These are phyloP conservation scores for Kwoniella sp. DNA, from an alignment of 768 basidiomycete genomes.

Conservation along the genomic window DNA sequence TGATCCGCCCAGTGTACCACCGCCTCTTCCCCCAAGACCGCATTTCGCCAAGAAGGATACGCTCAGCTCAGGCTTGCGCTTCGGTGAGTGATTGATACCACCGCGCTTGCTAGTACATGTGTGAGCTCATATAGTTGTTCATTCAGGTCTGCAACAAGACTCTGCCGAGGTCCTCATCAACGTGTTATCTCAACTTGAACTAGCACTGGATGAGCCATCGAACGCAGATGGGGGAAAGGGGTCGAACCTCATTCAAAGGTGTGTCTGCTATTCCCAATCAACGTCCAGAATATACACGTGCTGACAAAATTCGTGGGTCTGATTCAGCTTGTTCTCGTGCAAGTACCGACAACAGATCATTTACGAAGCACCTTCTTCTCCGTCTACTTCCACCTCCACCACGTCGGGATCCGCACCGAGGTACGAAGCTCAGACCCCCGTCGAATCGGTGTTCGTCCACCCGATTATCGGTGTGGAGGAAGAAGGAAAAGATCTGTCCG, in stretches of 20 bases:
- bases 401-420: conserved; percentile 1
- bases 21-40: conserved; percentile 43
- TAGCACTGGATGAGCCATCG: conserved; percentile 71
- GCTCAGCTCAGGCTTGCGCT: conserved; percentile 37
- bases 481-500: conserved; percentile 88
- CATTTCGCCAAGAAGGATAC: conserved; percentile 30
- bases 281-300: neutral
- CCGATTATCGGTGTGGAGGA: conserved; percentile 84
- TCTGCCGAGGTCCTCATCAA: conserved; percentile 99
- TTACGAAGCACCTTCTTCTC: conserved; percentile 31
- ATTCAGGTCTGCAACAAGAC: conserved; percentile 84
- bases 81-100: conserved; percentile 32
- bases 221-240: conserved; percentile 60
- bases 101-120: too few relatives aligned
- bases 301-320: neutral
- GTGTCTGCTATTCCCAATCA: conserved; percentile 7
- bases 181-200: conserved; percentile 97
- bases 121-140: conserved; percentile 3
- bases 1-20: conserved; percentile 24
- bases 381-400: conserved; percentile 1
- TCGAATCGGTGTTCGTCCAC: conserved; percentile 90
- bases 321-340: conserved; percentile 78
- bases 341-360: conserved; percentile 68
- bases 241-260: conserved; percentile 83
- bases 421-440: conserved; percentile 60